phyloP scores from a whole-genome alignment of 768 basidiomycete genomes.

The Psilocybe subaeruginosa region DNA sequence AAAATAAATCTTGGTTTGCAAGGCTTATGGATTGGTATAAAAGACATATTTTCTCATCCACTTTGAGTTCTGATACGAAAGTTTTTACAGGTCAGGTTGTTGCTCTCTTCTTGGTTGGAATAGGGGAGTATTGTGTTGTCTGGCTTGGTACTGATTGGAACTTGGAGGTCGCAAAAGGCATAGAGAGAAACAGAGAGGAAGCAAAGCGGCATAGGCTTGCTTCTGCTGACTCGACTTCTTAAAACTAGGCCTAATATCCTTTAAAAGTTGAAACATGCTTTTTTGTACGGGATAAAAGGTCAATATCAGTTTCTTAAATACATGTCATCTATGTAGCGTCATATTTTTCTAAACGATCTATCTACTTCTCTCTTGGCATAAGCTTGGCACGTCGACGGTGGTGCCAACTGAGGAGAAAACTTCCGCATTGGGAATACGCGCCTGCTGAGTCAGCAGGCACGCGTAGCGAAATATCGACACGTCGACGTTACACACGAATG shows the following conservation, averaged over 20 bases:
- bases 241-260: not conserved
- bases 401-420: conserved; percentile 19
- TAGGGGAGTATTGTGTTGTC: conserved; percentile 67
- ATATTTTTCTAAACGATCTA: not conserved
- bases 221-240: not conserved
- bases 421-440: conserved; percentile 20
- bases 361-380: not conserved
- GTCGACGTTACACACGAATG: conserved; percentile 27
- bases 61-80: not conserved
- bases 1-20: conserved; percentile 49
- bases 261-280: too few species aligned
- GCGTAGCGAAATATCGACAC: conserved; percentile 28
- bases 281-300: too few species aligned
- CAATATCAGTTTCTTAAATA: too few species aligned
- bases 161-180: conserved; percentile 57
- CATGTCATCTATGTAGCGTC: not conserved
- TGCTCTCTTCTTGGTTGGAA: conserved; percentile 71
- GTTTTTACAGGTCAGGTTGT: conserved; percentile 63
- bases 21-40: conserved; percentile 80
- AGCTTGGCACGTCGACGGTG: conserved; percentile 7
- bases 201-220: conserved; percentile 27
- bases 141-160: conserved; percentile 66
- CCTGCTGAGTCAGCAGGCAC: conserved; percentile 29
- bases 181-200: conserved; percentile 51
- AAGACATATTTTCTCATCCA: conserved; percentile 17